These are phyloP conservation scores for Quercus phellos DNA, from an alignment of 331 rosid genomes.

Conservation along the genomic window DNA sequence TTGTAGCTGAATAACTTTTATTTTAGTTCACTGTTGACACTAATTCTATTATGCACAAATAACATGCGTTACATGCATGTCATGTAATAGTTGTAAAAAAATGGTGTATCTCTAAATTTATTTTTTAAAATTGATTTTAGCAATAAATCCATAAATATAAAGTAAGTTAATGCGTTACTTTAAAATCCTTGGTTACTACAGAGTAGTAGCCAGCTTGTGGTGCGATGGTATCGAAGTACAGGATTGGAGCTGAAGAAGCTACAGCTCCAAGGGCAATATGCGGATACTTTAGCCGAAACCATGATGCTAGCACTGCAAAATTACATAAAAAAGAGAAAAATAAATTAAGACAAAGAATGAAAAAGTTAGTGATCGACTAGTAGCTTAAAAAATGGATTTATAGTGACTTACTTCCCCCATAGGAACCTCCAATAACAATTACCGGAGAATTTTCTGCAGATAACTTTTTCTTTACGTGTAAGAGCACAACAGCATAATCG, in stretches of 20 bases:
- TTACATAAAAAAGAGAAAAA: neutral
- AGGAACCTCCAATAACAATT: constrained; percentile 59
- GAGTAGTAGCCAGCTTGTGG: constrained; percentile 42
- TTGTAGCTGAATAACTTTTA: too few relatives aligned
- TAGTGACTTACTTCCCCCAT: constrained; percentile 55
- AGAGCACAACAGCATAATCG: constrained; percentile 52
- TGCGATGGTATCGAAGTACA: constrained; percentile 40
- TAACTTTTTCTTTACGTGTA: constrained; percentile 33
- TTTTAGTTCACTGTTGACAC: too few relatives aligned
- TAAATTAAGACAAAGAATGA: neutral
- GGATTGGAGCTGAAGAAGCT: constrained; percentile 65
- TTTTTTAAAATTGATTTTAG: neutral
- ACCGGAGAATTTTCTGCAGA: constrained; percentile 43
- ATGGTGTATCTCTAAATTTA: too few relatives aligned
- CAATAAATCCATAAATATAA: neutral
- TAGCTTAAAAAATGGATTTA: neutral
- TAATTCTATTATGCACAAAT: too few relatives aligned
- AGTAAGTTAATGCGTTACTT: constrained; percentile 21
- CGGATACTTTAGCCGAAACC: constrained; percentile 71
- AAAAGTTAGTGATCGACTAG: neutral
- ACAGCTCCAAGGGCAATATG: constrained; percentile 63
- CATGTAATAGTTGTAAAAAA: too few relatives aligned
- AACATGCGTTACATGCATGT: too few relatives aligned
- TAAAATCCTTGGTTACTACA: constrained; percentile 45
- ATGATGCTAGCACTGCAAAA: constrained; percentile 60